phyloP scores from a whole-genome alignment of 345 rosid genomes.

The Camelina laxa region DNA sequence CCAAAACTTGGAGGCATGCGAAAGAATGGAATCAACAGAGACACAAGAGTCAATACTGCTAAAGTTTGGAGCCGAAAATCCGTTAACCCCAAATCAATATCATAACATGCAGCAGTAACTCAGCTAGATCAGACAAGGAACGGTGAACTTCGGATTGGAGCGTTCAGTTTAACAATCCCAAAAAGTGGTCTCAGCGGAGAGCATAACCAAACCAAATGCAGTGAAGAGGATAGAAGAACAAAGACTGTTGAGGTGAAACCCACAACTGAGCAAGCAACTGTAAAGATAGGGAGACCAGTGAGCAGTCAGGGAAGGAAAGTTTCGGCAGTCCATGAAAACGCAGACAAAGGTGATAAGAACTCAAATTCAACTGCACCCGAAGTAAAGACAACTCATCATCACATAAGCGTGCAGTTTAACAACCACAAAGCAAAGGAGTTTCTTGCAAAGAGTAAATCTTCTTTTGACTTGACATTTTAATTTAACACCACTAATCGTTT shows the following conservation, averaged over 20 bases:
- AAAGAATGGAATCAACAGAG: conserved; percentile 64
- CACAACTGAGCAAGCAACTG: conserved; percentile 42
- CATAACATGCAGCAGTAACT: conserved; percentile 51
- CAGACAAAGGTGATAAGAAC: conserved; percentile 34
- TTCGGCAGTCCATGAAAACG: conserved; percentile 26
- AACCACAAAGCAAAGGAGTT: conserved; percentile 68
- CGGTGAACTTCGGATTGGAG: conserved; percentile 75
- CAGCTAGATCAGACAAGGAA: conserved; percentile 55
- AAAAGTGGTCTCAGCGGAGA: conserved; percentile 48
- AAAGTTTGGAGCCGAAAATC: conserved; percentile 83
- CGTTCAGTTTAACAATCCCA: conserved; percentile 71
- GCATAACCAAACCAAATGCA: conserved; percentile 45
- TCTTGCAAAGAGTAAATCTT: conserved; percentile 73
- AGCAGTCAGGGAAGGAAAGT: conserved; percentile 46
- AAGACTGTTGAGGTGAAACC: conserved; percentile 44
- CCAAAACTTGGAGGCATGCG: conserved; percentile 55
- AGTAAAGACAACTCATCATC: conserved; percentile 24
- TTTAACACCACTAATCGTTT: neutral
- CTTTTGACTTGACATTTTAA: neutral
- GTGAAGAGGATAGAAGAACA: conserved; percentile 49
- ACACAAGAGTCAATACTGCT: conserved; percentile 50
- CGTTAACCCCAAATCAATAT: conserved; percentile 50
- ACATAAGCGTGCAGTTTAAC: conserved; percentile 54
- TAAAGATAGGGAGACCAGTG: conserved; percentile 49
- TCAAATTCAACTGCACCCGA: neutral